These are phyloP conservation scores for Acephala macrosclerotiorum DNA, from an alignment of 2,329 filamentous ascomycete species.

Conservation along the genomic window DNA sequence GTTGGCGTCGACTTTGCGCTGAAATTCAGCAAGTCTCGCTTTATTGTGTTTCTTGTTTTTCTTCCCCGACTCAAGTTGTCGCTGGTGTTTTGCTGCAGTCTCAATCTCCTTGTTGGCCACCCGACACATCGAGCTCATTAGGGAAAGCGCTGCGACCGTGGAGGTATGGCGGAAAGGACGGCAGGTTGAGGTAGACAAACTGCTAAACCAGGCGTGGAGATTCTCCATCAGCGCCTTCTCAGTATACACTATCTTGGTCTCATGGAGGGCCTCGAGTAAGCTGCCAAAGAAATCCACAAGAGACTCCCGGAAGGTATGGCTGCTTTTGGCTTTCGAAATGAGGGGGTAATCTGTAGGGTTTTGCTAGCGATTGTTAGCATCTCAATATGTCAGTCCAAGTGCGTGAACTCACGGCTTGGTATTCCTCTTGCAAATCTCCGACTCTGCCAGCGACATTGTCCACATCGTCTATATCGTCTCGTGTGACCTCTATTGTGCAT, in stretches of 20 bases:
- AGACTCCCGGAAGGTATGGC: constrained; percentile 77
- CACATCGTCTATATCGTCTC: constrained; percentile 86
- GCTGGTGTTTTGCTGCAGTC: constrained; percentile 76
- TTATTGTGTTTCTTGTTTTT: constrained; percentile 81
- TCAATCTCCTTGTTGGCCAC: constrained; percentile 75
- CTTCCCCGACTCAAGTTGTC: constrained; percentile 80
- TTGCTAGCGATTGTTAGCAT: constrained; percentile 53
- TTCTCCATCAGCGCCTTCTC: constrained; percentile 80
- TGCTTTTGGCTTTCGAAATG: constrained; percentile 80
- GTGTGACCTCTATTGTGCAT: constrained; percentile 79
- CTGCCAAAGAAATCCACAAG: constrained; percentile 81
- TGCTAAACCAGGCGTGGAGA: constrained; percentile 85
- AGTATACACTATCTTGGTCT: constrained; percentile 81
- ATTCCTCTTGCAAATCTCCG: constrained; percentile 85
- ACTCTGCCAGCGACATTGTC: constrained; percentile 85
- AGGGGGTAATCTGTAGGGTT: constrained; percentile 91
- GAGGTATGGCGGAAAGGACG: constrained; percentile 94
- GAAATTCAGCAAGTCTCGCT: constrained; percentile 74
- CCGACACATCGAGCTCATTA: constrained; percentile 79
- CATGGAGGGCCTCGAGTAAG: constrained; percentile 79
- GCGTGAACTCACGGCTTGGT: constrained; percentile 70
- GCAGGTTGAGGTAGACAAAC: constrained; percentile 87
- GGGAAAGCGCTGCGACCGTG: constrained; percentile 81
- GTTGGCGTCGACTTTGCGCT: constrained; percentile 67
- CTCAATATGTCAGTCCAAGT: not conserved